Percentiles rank a stretch among this genome's conserved stretches.
Conservation (phyloP, 1,284 basidiomycete genomes). For the Ustilago vetiveriae region DNA sequence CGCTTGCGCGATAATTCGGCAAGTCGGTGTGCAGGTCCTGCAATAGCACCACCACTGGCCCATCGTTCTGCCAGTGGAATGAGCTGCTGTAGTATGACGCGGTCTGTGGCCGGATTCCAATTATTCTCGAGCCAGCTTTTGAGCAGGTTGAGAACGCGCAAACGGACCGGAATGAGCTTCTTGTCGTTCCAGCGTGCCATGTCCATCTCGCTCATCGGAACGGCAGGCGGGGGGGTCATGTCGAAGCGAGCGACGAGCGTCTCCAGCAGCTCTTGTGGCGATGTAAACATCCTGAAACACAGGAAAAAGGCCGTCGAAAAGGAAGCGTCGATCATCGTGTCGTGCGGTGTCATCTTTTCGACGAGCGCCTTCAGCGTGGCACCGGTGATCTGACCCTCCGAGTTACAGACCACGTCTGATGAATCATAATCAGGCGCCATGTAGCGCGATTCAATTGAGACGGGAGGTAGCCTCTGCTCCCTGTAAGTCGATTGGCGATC, state of each 20-base stretch:
- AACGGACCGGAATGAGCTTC: slow-evolving; percentile 85
- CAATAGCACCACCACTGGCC: slow-evolving; percentile 68
- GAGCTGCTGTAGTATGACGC: slow-evolving; percentile 71
- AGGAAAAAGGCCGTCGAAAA: slow-evolving; percentile 91
- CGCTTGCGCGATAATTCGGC: slow-evolving; percentile 48
- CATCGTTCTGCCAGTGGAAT: slow-evolving; percentile 75
- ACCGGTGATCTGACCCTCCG: slow-evolving; percentile 87
- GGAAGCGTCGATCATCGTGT: slow-evolving; percentile 79
- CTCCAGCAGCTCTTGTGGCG: slow-evolving; percentile 79
- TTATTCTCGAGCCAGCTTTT: slow-evolving; percentile 91
- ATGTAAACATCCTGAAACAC: slow-evolving; percentile 92
- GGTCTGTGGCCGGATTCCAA: slow-evolving; percentile 76
- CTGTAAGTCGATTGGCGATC: slow-evolving; percentile 42
- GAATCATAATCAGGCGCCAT: slow-evolving; percentile 68
- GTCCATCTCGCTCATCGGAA: slow-evolving; percentile 73
- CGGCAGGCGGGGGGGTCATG: slow-evolving; percentile 69
- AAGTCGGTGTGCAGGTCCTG: slow-evolving; percentile 75
- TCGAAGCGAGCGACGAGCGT: slow-evolving; percentile 84
- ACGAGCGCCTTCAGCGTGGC: slow-evolving; percentile 88
- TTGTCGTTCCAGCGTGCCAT: slow-evolving; percentile 80
- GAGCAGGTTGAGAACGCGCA: slow-evolving; percentile 89
- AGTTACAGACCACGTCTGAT: slow-evolving; percentile 87
- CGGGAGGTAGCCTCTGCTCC: slow-evolving; percentile 19
- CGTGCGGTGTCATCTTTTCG: slow-evolving; percentile 96
- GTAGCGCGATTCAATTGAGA: slow-evolving; percentile 42